Percentiles rank a stretch among this genome's conserved stretches.
Evolutionary conservation across 257 asterid genomes (phyloP).

Genomic region (Solanum virginianum): DNA sequence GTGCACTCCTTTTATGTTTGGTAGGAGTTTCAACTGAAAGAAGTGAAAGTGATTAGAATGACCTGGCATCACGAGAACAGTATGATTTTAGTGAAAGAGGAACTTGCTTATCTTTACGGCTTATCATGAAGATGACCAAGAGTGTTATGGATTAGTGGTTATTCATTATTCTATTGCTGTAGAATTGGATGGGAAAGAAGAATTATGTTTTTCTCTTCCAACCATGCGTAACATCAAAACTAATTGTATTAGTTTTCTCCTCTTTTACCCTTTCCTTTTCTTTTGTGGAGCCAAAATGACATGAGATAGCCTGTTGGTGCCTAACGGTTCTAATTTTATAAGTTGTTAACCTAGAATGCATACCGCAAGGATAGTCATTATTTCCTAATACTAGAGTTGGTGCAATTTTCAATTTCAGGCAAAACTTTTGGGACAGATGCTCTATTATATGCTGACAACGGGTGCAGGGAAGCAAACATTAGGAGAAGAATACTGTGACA

Average conservation of each 20-base stretch:
- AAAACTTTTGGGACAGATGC: constrained; percentile 94
- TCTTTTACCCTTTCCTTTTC: background rate
- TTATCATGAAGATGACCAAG: background rate
- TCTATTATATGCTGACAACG: constrained; percentile 76
- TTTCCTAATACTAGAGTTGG: background rate
- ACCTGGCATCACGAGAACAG: background rate
- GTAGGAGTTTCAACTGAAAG: background rate
- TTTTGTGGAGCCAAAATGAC: background rate
- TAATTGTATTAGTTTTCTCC: background rate
- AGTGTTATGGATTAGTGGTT: background rate
- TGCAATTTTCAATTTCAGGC: constrained; percentile 31
- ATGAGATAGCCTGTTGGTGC: background rate
- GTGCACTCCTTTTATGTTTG: background rate
- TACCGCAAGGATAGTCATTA: background rate
- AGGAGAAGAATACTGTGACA: constrained; percentile 98
- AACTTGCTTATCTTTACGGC: background rate
- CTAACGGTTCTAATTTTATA: background rate
- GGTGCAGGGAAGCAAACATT: constrained; percentile 96
- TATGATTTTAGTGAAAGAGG: background rate
- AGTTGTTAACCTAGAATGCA: background rate
- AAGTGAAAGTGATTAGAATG: background rate
- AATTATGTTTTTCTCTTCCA: background rate
- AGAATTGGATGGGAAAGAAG: background rate
- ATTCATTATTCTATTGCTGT: background rate
- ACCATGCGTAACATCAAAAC: background rate